Percentiles rank a stretch among this genome's conserved stretches.
Conservation (phyloP, 78 protist species). For the Ministeria vibrans region DNA sequence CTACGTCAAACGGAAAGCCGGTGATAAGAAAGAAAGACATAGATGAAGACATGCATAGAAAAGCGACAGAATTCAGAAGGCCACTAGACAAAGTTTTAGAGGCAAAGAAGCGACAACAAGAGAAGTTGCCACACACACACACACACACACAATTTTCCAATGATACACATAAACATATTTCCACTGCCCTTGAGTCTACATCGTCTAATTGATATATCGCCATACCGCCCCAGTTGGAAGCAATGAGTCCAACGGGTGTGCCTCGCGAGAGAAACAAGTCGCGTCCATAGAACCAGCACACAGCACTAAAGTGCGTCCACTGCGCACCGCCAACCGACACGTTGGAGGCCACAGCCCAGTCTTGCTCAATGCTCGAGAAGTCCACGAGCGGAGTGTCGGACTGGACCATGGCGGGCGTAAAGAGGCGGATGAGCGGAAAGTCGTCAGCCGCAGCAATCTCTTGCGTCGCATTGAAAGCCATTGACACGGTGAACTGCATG, state of each 20-base stretch:
- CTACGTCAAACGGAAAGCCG: no score
- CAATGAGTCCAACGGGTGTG: not conserved
- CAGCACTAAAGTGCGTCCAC: not conserved
- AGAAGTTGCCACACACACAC: not conserved
- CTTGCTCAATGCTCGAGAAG: no score
- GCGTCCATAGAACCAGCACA: not conserved
- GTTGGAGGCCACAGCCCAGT: no score
- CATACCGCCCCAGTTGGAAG: not conserved
- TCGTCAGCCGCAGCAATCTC: not conserved
- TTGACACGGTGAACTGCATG: not conserved
- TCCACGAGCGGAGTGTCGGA: not conserved
- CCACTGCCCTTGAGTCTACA: no score
- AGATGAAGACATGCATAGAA: no score
- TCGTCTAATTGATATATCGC: no score
- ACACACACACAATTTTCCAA: not conserved
- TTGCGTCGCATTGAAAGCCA: not conserved
- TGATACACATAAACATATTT: no score
- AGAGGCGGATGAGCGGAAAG: not conserved
- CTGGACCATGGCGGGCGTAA: not conserved
- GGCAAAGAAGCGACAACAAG: not conserved
- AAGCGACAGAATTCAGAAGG: no score
- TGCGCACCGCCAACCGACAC: not conserved
- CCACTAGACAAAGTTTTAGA: no score
- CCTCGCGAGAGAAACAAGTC: not conserved
- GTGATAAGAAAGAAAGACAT: no score